These are phyloP conservation scores for Ligustrum vulgare DNA, from an alignment of 257 asterid genomes.

Conservation along the genomic window DNA sequence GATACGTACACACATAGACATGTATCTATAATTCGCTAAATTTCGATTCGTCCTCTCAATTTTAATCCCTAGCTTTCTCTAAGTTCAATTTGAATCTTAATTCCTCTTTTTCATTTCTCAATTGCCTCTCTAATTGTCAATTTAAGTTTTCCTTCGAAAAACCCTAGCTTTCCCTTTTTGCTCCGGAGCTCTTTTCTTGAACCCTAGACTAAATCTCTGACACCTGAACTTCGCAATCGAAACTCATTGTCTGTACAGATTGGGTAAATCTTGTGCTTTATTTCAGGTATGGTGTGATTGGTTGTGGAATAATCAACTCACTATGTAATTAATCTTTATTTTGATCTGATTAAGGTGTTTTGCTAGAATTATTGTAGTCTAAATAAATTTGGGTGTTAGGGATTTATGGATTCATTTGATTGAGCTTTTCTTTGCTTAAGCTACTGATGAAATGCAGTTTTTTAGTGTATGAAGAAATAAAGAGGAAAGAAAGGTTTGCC, in stretches of 20 bases:
- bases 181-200: conserved; percentile 16
- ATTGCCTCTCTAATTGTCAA: conserved; percentile 26
- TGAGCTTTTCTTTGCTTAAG: conserved; percentile 1
- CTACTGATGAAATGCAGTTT: conserved; percentile 3
- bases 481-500: neutral
- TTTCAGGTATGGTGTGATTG: conserved; percentile 40
- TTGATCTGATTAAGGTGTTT: conserved; percentile 15
- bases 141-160: conserved; percentile 35
- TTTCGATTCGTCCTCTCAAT: conserved; percentile 47
- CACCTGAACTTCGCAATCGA: conserved; percentile 31
- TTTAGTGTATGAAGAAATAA: neutral
- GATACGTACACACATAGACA: conserved; percentile 38
- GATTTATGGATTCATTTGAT: conserved; percentile 1
- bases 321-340: neutral
- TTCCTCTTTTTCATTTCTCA: conserved; percentile 16
- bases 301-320: conserved; percentile 19
- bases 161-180: conserved; percentile 44
- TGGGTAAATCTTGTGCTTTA: conserved; percentile 27
- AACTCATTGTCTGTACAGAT: conserved; percentile 28
- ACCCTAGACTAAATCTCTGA: conserved; percentile 35
- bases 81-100: conserved; percentile 26
- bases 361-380: conserved; percentile 15
- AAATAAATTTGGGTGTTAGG: conserved; percentile 11
- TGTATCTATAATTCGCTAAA: conserved; percentile 40
- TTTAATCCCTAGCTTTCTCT: conserved; percentile 40